These are phyloP conservation scores for Ceratocystis alfenasii DNA, from an alignment of 2,329 filamentous ascomycete genomes.

Conservation along the genomic window DNA sequence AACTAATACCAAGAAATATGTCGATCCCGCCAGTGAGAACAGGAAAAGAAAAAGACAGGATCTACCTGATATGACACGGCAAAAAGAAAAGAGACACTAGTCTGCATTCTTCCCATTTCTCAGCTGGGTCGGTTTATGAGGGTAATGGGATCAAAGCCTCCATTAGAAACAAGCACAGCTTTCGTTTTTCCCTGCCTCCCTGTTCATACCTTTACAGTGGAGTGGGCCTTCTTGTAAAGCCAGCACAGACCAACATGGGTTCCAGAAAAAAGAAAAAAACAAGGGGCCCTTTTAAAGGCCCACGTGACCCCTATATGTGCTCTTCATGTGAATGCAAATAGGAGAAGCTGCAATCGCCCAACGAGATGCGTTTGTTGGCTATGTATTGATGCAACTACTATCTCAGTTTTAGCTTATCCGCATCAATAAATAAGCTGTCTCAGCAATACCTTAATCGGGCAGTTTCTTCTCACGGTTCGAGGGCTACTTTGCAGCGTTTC, in stretches of 20 bases:
- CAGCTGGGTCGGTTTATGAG: background rate
- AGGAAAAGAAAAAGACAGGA: background rate
- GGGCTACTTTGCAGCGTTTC: constrained; percentile 1
- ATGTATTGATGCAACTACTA: too few relatives aligned
- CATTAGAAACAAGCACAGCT: background rate
- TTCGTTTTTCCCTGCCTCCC: background rate
- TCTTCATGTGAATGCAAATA: background rate
- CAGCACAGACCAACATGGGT: background rate
- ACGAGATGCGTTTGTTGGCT: too few relatives aligned
- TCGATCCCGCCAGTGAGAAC: background rate
- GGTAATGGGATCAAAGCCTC: background rate
- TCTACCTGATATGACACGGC: background rate
- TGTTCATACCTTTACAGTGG: background rate
- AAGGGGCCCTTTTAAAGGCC: background rate
- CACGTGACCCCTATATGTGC: too few relatives aligned
- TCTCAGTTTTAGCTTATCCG: background rate
- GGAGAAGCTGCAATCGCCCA: background rate
- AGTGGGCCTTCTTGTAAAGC: background rate
- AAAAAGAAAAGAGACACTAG: background rate
- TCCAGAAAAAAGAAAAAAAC: background rate
- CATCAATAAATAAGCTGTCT: background rate
- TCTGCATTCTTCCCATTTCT: background rate
- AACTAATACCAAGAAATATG: background rate
- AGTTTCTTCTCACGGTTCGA: background rate
- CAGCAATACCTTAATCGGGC: background rate